phyloP scores from a whole-genome alignment of 2,329 filamentous ascomycete species.

The Aspergillus melleus region DNA sequence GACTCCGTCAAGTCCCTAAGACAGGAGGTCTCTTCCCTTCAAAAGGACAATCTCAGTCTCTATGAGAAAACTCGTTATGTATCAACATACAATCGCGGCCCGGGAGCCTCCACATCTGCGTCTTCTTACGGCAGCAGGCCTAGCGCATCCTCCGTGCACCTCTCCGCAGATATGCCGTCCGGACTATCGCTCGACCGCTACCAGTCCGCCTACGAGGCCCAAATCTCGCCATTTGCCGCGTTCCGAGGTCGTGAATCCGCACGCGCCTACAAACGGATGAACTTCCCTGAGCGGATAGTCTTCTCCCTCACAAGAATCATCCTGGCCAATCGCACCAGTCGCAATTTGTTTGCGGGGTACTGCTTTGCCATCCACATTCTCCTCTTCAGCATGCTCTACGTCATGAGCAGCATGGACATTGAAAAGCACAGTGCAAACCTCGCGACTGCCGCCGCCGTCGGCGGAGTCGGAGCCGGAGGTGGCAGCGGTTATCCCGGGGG shows the following conservation, averaged over 20 bases:
- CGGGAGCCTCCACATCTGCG: conserved; percentile 61
- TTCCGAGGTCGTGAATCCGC: conserved; percentile 93
- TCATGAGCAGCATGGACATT: conserved; percentile 69
- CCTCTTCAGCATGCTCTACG: conserved; percentile 84
- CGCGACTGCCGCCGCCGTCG: conserved; percentile 40
- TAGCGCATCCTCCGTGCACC: conserved; percentile 69
- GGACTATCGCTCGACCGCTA: conserved; percentile 79
- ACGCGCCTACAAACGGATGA: conserved; percentile 90
- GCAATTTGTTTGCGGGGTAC: conserved; percentile 92
- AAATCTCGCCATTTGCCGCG: conserved; percentile 91
- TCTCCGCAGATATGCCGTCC: conserved; percentile 60
- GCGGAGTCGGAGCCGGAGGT: conserved; percentile 19
- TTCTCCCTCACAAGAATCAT: conserved; percentile 91
- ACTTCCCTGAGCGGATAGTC: conserved; percentile 81
- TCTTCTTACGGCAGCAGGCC: conserved; percentile 64
- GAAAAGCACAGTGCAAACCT: conserved; percentile 61
- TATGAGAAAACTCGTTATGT: conserved; percentile 98
- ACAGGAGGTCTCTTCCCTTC: conserved; percentile 85
- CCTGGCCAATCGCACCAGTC: conserved; percentile 81
- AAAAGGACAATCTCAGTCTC: conserved; percentile 92
- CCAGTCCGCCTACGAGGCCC: conserved; percentile 88
- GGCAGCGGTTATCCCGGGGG: conserved; percentile 28
- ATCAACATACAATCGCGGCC: conserved; percentile 81
- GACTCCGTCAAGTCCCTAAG: conserved; percentile 79
- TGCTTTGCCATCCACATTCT: conserved; percentile 85